Percentiles rank a stretch among this genome's conserved stretches.
phyloP scores from a whole-genome alignment of 2,329 filamentous ascomycete genomes.

The Aspergillus awamori region DNA sequence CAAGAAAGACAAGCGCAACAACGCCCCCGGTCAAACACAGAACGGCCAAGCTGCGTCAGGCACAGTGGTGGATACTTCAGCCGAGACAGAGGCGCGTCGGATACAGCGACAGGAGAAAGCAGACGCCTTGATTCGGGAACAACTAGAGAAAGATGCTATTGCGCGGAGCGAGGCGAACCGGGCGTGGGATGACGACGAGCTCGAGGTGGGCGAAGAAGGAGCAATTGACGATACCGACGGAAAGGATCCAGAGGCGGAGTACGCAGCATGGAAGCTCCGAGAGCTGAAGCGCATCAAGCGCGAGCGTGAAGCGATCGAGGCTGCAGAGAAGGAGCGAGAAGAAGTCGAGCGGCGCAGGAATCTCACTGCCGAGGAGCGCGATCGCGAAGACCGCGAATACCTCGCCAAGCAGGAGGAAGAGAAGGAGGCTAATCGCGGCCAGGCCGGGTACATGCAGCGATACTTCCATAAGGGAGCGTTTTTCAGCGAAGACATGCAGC shows the following conservation, averaged over 20 bases:
- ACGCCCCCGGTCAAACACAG: constrained; percentile 29
- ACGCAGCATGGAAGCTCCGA: constrained; percentile 89
- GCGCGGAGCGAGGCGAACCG: constrained; percentile 75
- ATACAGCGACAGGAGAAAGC: constrained; percentile 69
- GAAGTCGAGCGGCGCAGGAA: constrained; percentile 87
- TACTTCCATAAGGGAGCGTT: constrained; percentile 98
- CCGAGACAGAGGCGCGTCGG: constrained; percentile 44
- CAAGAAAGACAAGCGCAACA: constrained; percentile 63
- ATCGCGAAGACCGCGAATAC: constrained; percentile 78
- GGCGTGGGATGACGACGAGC: constrained; percentile 76
- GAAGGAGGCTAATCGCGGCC: constrained; percentile 70
- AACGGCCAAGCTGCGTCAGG: constrained; percentile 18
- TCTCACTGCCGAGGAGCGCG: constrained; percentile 82
- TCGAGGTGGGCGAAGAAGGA: constrained; percentile 67
- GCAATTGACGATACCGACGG: constrained; percentile 89
- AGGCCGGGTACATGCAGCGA: constrained; percentile 89
- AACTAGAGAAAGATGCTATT: constrained; percentile 78
- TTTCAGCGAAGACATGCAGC: constrained; percentile 79
- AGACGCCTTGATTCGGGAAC: constrained; percentile 82
- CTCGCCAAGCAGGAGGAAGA: constrained; percentile 79
- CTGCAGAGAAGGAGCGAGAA: constrained; percentile 78
- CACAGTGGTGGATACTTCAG: constrained; percentile 38
- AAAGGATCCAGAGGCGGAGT: constrained; percentile 82
- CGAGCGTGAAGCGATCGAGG: constrained; percentile 81
- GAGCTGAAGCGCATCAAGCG: constrained; percentile 88